These are phyloP conservation scores for Saccharum spontaneum DNA, from an alignment of 176 grass and related monocot genomes.

Conservation along the genomic window DNA sequence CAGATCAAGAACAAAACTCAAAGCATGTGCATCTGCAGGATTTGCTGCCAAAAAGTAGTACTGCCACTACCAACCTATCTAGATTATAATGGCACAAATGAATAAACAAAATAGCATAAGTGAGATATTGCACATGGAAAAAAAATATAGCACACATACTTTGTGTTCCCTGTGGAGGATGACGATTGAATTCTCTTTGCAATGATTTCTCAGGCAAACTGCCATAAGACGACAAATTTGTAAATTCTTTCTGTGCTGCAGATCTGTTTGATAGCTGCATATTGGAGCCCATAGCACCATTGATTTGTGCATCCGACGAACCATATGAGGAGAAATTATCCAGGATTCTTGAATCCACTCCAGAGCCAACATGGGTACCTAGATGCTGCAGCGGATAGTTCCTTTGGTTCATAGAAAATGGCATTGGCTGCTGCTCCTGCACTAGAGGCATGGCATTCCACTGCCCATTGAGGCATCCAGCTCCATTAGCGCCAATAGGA, in stretches of 20 bases:
- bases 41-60: conserved; percentile 27
- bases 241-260: conserved; percentile 45
- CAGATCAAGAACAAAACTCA: not conserved
- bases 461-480: conserved; percentile 51
- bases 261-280: conserved; percentile 46
- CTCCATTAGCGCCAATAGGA: conserved; percentile 50
- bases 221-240: conserved; percentile 38
- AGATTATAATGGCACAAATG: not conserved
- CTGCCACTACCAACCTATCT: conserved; percentile 4
- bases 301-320: conserved; percentile 48
- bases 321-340: conserved; percentile 48
- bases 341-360: conserved; percentile 46
- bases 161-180: conserved; percentile 53
- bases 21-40: conserved; percentile 8
- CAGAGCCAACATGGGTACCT: conserved; percentile 38
- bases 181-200: conserved; percentile 47
- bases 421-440: conserved; percentile 41
- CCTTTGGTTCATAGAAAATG: conserved; percentile 47
- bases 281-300: conserved; percentile 48
- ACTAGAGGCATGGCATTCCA: conserved; percentile 31
- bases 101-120: conserved; percentile 14
- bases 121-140: not conserved
- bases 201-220: conserved; percentile 43
- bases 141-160: conserved; percentile 50
- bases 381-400: conserved; percentile 37